phyloP scores from a whole-genome alignment of 495 filamentous ascomycete genomes.

The Chaetomium fimeti region DNA sequence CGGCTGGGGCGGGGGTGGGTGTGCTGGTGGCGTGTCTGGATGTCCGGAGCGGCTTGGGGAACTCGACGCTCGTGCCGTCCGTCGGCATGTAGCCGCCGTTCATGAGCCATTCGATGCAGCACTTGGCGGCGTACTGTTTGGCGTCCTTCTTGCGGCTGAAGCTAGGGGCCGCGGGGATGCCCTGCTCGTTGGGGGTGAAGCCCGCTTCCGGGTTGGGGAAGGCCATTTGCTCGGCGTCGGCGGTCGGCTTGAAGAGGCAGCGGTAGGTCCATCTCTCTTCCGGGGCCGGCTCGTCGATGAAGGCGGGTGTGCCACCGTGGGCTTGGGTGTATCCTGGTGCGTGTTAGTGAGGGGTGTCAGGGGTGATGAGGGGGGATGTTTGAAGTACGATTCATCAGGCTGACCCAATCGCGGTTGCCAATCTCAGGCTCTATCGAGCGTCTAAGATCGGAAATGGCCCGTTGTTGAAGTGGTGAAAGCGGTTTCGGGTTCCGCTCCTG shows the following conservation, averaged over 20 bases:
- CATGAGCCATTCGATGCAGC: constrained; percentile 42
- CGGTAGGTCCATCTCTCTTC: constrained; percentile 27
- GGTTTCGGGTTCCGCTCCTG: constrained; percentile 34
- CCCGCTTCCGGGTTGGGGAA: constrained; percentile 35
- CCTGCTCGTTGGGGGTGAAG: constrained; percentile 15
- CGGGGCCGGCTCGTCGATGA: constrained; percentile 11
- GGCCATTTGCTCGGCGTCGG: constrained; percentile 15
- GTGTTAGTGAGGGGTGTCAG: not conserved
- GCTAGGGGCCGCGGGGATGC: constrained; percentile 18
- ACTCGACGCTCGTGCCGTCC: constrained; percentile 19
- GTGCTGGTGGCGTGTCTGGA: not conserved
- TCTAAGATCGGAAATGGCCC: constrained; percentile 36
- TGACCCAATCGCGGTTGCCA: constrained; percentile 40
- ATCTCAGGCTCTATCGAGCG: constrained; percentile 32
- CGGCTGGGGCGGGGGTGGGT: not conserved
- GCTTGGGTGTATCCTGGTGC: constrained; percentile 25
- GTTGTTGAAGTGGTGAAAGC: constrained; percentile 35
- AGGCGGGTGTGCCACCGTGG: constrained; percentile 2
- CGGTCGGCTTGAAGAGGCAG: constrained; percentile 18
- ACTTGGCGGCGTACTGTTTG: constrained; percentile 47
- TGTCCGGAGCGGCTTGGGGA: constrained; percentile 4
- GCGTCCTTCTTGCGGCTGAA: constrained; percentile 47
- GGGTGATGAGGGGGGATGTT: not conserved
- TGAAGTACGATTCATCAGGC: constrained; percentile 36
- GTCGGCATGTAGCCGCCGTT: constrained; percentile 28